Percentiles rank a stretch among this genome's conserved stretches.
Evolutionary conservation across 768 basidiomycete species (phyloP).

Genomic region (Boletus subparvulus): DNA sequence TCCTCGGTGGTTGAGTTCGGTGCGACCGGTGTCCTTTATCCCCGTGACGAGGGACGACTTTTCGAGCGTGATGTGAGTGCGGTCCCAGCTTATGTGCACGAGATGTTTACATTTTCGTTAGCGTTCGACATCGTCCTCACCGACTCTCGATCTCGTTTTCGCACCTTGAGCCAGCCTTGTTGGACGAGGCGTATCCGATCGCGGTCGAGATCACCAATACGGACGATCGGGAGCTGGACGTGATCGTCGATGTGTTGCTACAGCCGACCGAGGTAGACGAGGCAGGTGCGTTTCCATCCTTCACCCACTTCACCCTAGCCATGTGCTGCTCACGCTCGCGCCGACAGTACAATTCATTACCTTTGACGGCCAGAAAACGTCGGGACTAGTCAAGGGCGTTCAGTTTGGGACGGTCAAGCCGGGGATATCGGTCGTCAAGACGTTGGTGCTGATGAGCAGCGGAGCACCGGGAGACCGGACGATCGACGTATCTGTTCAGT

Average conservation of each 20-base stretch:
- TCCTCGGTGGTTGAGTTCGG: slow-evolving; percentile 58
- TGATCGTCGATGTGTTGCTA: slow-evolving; percentile 71
- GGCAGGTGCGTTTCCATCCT: slow-evolving; percentile 48
- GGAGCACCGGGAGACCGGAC: slow-evolving; percentile 70
- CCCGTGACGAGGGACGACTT: slow-evolving; percentile 48
- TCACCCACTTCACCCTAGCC: background rate
- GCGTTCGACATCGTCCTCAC: slow-evolving; percentile 65
- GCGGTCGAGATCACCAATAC: slow-evolving; percentile 64
- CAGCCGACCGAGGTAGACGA: slow-evolving; percentile 79
- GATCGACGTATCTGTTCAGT: slow-evolving; percentile 80
- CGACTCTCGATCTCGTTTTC: slow-evolving; percentile 51
- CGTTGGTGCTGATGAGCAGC: slow-evolving; percentile 57
- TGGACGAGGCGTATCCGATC: slow-evolving; percentile 82
- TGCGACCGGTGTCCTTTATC: slow-evolving; percentile 53
- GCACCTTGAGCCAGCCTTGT: slow-evolving; percentile 68
- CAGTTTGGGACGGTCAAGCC: slow-evolving; percentile 62
- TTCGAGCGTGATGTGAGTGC: slow-evolving; percentile 49
- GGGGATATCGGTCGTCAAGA: slow-evolving; percentile 57
- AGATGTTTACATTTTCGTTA: slow-evolving; percentile 24
- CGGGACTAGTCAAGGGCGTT: slow-evolving; percentile 72
- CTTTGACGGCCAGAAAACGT: slow-evolving; percentile 62
- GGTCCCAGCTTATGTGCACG: background rate
- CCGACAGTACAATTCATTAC: slow-evolving; percentile 57
- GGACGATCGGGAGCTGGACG: slow-evolving; percentile 68
- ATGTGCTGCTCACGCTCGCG: background rate